These are phyloP conservation scores for Kurtzmaniella quercitrusa DNA, from an alignment of 1,139 yeast genomes.

Conservation along the genomic window DNA sequence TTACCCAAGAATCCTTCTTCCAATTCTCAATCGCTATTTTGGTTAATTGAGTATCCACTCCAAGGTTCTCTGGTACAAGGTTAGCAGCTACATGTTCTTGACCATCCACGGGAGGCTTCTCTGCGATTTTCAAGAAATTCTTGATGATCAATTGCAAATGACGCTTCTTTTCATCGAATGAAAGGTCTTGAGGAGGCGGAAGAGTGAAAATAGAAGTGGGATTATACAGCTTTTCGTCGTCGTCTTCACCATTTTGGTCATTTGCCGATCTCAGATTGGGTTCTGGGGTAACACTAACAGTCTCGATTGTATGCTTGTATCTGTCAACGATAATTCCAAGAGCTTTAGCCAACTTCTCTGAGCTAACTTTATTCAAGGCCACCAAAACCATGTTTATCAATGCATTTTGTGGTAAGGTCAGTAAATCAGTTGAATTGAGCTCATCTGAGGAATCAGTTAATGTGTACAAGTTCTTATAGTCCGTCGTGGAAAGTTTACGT, in stretches of 20 bases:
- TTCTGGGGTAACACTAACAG: slow-evolving; percentile 3
- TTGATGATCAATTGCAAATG: slow-evolving; percentile 49
- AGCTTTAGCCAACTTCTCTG: slow-evolving; percentile 57
- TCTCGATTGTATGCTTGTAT: slow-evolving; percentile 29
- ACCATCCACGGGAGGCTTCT: slow-evolving; percentile 17
- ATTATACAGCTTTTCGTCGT: slow-evolving; percentile 30
- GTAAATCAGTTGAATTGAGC: slow-evolving; percentile 62
- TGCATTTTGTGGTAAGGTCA: slow-evolving; percentile 60
- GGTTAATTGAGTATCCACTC: slow-evolving; percentile 35
- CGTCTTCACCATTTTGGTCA: slow-evolving; percentile 31
- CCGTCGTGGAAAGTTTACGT: slow-evolving; percentile 26
- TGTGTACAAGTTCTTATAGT: slow-evolving; percentile 47
- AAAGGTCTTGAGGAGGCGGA: slow-evolving; percentile 53
- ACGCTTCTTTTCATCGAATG: slow-evolving; percentile 47
- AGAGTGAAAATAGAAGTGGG: slow-evolving; percentile 48
- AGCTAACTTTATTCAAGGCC: slow-evolving; percentile 54
- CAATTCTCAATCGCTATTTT: slow-evolving; percentile 58
- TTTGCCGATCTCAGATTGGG: slow-evolving; percentile 5
- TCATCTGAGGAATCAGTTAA: slow-evolving; percentile 61
- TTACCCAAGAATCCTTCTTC: slow-evolving; percentile 74
- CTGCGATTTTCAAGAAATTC: slow-evolving; percentile 51
- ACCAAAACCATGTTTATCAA: slow-evolving; percentile 63
- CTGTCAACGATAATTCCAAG: slow-evolving; percentile 65
- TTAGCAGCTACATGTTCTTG: slow-evolving; percentile 11
- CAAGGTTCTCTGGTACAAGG: slow-evolving; percentile 11